phyloP scores from a whole-genome alignment of 176 grass and related monocot genomes.

The Tuctoria greenei region DNA sequence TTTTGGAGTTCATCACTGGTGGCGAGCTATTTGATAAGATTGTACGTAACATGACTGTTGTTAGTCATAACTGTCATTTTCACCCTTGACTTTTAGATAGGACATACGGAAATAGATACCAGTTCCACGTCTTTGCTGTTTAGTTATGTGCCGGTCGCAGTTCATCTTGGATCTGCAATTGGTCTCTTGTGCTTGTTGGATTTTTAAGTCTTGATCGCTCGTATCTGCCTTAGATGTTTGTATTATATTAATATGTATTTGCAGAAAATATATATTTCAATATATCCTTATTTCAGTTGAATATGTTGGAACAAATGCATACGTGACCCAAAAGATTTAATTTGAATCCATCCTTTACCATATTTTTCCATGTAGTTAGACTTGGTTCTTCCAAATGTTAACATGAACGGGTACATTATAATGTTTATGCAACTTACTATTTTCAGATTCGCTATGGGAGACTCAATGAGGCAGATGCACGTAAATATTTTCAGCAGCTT shows the following conservation, averaged over 20 bases:
- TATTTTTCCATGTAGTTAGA: slow-evolving; percentile 11
- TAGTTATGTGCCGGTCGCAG: slow-evolving; percentile 4
- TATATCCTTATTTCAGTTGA: neutral
- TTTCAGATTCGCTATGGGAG: slow-evolving; percentile 78
- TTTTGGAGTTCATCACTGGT: slow-evolving; percentile 93
- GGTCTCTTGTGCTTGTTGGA: neutral
- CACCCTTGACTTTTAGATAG: slow-evolving; percentile 3
- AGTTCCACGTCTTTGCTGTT: slow-evolving; percentile 16
- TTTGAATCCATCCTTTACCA: slow-evolving; percentile 2
- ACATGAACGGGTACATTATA: neutral
- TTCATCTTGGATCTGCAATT: slow-evolving; percentile 2
- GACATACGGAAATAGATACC: slow-evolving; percentile 30
- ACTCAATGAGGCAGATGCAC: slow-evolving; percentile 83
- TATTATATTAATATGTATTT: neutral
- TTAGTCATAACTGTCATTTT: slow-evolving; percentile 33
- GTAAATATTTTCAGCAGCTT: slow-evolving; percentile 95
- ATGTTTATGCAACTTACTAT: slow-evolving; percentile 6
- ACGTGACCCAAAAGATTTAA: neutral
- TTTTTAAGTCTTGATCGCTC: neutral
- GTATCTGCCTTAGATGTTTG: neutral
- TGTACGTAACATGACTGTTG: slow-evolving; percentile 47
- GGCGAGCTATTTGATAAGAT: slow-evolving; percentile 99
- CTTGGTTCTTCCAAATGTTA: neutral
- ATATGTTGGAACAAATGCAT: neutral
- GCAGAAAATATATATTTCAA: neutral